Evolutionary conservation across 169 alveolate species (phyloP).

Genomic region (Eimeria tenella): DNA sequence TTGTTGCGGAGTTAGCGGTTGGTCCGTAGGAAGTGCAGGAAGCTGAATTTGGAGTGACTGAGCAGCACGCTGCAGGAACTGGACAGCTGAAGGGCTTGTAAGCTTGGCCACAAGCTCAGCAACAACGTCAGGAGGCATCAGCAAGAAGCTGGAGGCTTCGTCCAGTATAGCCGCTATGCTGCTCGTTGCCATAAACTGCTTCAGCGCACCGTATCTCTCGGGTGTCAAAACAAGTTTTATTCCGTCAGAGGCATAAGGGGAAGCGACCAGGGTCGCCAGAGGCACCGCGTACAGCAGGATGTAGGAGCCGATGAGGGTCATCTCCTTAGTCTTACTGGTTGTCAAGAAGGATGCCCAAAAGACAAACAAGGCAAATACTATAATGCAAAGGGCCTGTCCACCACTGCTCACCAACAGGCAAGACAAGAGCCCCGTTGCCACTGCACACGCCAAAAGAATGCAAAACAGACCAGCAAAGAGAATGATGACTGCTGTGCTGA

Average conservation of each 20-base stretch:
- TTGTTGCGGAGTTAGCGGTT: background rate
- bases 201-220: constrained; percentile 27
- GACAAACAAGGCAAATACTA: constrained; percentile 26
- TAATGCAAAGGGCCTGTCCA: constrained; percentile 41
- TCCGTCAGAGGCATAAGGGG: constrained; percentile 67
- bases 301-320: constrained; percentile 77
- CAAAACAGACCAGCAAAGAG: constrained; percentile 67
- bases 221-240: constrained; percentile 28
- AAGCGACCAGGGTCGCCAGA: constrained; percentile 70
- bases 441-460: constrained; percentile 63
- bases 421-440: constrained; percentile 49
- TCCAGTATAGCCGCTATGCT: constrained; percentile 23
- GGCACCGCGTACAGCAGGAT: constrained; percentile 73
- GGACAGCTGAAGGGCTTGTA: constrained; percentile 9
- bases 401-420: constrained; percentile 26
- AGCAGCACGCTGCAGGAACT: background rate
- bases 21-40: background rate
- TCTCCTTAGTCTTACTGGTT: constrained; percentile 62
- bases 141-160: background rate
- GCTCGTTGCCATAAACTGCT: constrained; percentile 12
- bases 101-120: constrained; percentile 12
- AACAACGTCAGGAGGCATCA: constrained; percentile 2
- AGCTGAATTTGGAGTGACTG: background rate
- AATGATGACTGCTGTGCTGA: constrained; percentile 46
- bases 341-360: constrained; percentile 50